Conservation (phyloP, 1,284 basidiomycete genomes). For the Apiotrichum montevideense region DNA sequence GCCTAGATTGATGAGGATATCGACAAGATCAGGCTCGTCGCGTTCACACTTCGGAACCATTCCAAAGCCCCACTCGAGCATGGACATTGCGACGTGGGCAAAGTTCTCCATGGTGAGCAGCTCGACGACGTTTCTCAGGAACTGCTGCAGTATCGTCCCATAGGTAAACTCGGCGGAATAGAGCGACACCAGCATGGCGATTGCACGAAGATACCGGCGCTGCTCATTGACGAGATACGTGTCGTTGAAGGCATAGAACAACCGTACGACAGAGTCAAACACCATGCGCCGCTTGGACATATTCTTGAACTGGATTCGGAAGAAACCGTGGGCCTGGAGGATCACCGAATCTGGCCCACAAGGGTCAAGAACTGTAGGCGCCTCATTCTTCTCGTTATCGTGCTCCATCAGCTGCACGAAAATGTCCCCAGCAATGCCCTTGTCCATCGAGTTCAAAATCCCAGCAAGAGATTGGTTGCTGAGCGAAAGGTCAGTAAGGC, state of each 20-base stretch:
- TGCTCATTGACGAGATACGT: slow-evolving; percentile 80
- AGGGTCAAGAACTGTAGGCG: slow-evolving; percentile 7
- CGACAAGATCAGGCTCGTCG: slow-evolving; percentile 10
- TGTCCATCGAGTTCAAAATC: not conserved
- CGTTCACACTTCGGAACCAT: slow-evolving; percentile 19
- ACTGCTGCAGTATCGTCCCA: slow-evolving; percentile 56
- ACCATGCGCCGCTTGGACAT: slow-evolving; percentile 46
- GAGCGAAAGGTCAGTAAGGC: slow-evolving; percentile 12
- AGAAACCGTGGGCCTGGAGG: slow-evolving; percentile 8
- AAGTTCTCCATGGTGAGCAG: slow-evolving; percentile 67
- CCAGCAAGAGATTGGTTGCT: slow-evolving; percentile 6
- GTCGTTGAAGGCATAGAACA: slow-evolving; percentile 62
- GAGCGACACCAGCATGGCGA: slow-evolving; percentile 66
- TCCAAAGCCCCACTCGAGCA: slow-evolving; percentile 69
- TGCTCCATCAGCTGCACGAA: slow-evolving; percentile 10
- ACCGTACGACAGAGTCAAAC: slow-evolving; percentile 68
- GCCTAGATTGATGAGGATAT: slow-evolving; percentile 31
- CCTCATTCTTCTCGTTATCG: not conserved
- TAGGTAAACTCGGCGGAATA: slow-evolving; percentile 56
- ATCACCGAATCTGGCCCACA: not conserved
- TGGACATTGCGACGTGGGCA: slow-evolving; percentile 60
- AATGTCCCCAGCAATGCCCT: not conserved
- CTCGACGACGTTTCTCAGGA: slow-evolving; percentile 62
- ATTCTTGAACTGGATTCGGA: slow-evolving; percentile 1
- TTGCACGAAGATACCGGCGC: slow-evolving; percentile 63